Conservation (phyloP, 108 stramenopile species). For the Skeletonema potamos region DNA sequence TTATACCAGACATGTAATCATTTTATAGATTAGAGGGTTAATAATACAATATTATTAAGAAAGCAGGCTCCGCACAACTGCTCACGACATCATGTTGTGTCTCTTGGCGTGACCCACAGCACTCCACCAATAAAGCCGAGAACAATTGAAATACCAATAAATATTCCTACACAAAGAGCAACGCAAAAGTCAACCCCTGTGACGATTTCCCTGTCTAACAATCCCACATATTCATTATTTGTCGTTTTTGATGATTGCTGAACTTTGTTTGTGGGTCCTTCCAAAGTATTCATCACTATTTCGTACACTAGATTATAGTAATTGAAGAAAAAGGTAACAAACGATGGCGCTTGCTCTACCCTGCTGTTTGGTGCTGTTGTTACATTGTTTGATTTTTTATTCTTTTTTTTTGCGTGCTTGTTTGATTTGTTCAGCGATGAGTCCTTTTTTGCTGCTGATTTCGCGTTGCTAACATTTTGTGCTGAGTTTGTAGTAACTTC, state of each 20-base stretch:
- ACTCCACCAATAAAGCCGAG: constrained; percentile 70
- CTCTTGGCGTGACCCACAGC: constrained; percentile 49
- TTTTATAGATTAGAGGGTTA: neutral
- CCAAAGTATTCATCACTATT: constrained; percentile 1
- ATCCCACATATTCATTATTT: constrained; percentile 16
- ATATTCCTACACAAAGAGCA: constrained; percentile 57
- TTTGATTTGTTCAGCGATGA: neutral
- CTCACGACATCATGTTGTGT: no score
- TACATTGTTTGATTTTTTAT: constrained; percentile 26
- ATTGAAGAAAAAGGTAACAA: constrained; percentile 21
- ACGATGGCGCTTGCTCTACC: constrained; percentile 1
- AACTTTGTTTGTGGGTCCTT: neutral
- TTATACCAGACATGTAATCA: neutral
- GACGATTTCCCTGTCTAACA: constrained; percentile 57
- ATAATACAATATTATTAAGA: no score
- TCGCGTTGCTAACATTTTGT: neutral
- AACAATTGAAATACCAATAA: constrained; percentile 61
- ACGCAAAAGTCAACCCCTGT: constrained; percentile 48
- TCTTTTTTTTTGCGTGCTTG: constrained; percentile 27
- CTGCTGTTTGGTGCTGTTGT: neutral
- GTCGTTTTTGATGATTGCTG: neutral
- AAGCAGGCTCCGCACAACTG: no score
- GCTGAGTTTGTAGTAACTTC: neutral
- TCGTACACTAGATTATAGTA: constrained; percentile 24
- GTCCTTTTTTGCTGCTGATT: neutral